These are phyloP conservation scores for Epichloe bromicola DNA, from an alignment of 2,329 filamentous ascomycete species.

Conservation along the genomic window DNA sequence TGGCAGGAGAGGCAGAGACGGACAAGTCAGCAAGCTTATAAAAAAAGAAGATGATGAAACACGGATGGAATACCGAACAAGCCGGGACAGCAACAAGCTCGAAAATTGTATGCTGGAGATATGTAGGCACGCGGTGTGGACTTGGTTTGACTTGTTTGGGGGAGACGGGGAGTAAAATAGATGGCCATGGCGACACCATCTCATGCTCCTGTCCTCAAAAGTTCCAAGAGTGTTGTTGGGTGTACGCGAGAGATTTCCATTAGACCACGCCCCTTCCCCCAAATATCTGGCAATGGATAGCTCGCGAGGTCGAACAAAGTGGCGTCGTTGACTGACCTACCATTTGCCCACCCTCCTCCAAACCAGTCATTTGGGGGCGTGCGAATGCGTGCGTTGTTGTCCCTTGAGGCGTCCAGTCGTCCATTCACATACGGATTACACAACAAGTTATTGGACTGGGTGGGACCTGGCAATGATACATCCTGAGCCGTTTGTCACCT, in stretches of 20 bases:
- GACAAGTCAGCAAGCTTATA: background rate
- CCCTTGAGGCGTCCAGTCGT: too few relatives aligned
- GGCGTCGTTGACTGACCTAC: slow-evolving; percentile 1
- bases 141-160: background rate
- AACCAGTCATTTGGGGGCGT: background rate
- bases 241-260: background rate
- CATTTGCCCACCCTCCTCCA: slow-evolving; percentile 3
- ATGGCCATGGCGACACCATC: background rate
- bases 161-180: background rate
- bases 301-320: background rate
- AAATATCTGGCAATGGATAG: background rate
- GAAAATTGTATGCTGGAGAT: background rate
- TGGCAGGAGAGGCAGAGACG: background rate
- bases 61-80: slow-evolving; percentile 4
- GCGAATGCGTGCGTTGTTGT: background rate
- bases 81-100: background rate
- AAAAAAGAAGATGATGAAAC: background rate
- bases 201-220: background rate
- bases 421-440: too few relatives aligned
- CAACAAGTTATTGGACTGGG: too few relatives aligned
- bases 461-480: too few relatives aligned
- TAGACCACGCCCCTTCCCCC: background rate
- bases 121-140: background rate
- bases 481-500: too few relatives aligned
- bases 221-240: background rate